Conservation (phyloP, 768 basidiomycete species). For the Tephrocybe sp. region DNA sequence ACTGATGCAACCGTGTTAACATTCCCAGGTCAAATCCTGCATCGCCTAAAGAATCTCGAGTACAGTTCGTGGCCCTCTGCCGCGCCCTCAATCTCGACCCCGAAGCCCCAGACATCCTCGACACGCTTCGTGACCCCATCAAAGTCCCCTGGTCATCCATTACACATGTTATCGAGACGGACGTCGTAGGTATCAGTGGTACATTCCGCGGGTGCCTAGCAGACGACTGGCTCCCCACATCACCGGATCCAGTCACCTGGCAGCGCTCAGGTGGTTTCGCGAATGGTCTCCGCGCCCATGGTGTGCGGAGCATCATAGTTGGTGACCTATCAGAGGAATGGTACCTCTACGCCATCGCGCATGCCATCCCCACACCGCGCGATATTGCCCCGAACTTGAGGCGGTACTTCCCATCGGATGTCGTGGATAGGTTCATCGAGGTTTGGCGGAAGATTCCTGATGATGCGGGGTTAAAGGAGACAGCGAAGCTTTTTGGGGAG, state of each 20-base stretch:
- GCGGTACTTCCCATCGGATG: slow-evolving; percentile 56
- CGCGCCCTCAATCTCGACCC: slow-evolving; percentile 56
- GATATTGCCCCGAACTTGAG: slow-evolving; percentile 61
- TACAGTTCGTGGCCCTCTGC: slow-evolving; percentile 68
- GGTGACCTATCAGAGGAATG: slow-evolving; percentile 77
- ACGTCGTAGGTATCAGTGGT: slow-evolving; percentile 52
- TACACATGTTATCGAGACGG: slow-evolving; percentile 58
- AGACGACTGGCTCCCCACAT: slow-evolving; percentile 52
- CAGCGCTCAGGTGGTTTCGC: slow-evolving; percentile 66
- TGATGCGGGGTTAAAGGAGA: slow-evolving; percentile 41
- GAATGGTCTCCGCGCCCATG: slow-evolving; percentile 49
- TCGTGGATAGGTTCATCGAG: slow-evolving; percentile 45
- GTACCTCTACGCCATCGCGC: slow-evolving; percentile 74
- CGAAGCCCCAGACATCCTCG: slow-evolving; percentile 45
- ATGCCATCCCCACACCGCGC: slow-evolving; percentile 46
- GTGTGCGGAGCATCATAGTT: slow-evolving; percentile 60
- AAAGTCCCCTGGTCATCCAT: slow-evolving; percentile 51
- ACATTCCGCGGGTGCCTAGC: slow-evolving; percentile 73
- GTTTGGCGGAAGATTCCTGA: slow-evolving; percentile 43
- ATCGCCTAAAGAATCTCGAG: slow-evolving; percentile 54
- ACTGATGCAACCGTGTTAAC: too few species aligned
- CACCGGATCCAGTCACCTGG: slow-evolving; percentile 64
- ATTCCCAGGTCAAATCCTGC: slow-evolving; percentile 52
- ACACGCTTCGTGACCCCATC: slow-evolving; percentile 46
- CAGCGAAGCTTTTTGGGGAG: slow-evolving; percentile 51